Percentiles rank a stretch among this genome's conserved stretches.
Conservation (phyloP, 371 early-diverging fungal genomes). For the Nematocida homosporus region DNA sequence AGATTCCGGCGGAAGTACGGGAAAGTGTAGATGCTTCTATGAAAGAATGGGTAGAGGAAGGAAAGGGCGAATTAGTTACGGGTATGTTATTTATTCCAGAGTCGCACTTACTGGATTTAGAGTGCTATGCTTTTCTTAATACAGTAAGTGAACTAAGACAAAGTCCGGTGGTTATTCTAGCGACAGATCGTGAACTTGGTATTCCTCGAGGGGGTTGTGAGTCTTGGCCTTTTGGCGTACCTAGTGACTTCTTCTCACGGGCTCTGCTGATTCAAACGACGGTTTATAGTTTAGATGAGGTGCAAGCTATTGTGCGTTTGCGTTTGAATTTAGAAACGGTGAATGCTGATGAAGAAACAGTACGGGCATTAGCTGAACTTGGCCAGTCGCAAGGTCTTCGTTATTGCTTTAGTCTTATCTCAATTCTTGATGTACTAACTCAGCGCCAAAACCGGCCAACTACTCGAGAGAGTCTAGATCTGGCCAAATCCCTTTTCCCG, state of each 20-base stretch:
- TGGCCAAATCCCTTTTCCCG: background rate
- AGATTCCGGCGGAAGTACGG: conserved; percentile 88
- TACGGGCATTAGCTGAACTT: conserved; percentile 79
- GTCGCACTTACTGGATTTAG: conserved; percentile 95
- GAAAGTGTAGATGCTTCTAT: conserved; percentile 94
- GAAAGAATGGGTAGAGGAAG: conserved; percentile 93
- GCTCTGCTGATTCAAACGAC: conserved; percentile 80
- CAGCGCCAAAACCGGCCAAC: conserved; percentile 70
- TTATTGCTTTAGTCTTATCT: conserved; percentile 90
- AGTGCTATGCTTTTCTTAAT: conserved; percentile 94
- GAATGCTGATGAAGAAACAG: conserved; percentile 82
- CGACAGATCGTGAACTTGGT: conserved; percentile 87
- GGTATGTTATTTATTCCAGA: conserved; percentile 96
- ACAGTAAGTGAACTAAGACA: conserved; percentile 79
- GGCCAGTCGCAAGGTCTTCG: conserved; percentile 83
- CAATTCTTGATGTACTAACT: conserved; percentile 79
- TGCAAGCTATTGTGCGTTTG: conserved; percentile 79
- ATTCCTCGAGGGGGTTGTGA: conserved; percentile 71
- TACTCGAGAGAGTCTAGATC: background rate
- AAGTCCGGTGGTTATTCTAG: conserved; percentile 94
- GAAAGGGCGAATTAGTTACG: conserved; percentile 90
- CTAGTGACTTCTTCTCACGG: conserved; percentile 88
- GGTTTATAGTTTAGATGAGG: conserved; percentile 78
- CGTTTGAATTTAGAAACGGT: conserved; percentile 87
- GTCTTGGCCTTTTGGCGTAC: conserved; percentile 85